These are phyloP conservation scores for Sanguinoderma infundibulare DNA, from an alignment of 1,284 basidiomycete genomes.

Conservation along the genomic window DNA sequence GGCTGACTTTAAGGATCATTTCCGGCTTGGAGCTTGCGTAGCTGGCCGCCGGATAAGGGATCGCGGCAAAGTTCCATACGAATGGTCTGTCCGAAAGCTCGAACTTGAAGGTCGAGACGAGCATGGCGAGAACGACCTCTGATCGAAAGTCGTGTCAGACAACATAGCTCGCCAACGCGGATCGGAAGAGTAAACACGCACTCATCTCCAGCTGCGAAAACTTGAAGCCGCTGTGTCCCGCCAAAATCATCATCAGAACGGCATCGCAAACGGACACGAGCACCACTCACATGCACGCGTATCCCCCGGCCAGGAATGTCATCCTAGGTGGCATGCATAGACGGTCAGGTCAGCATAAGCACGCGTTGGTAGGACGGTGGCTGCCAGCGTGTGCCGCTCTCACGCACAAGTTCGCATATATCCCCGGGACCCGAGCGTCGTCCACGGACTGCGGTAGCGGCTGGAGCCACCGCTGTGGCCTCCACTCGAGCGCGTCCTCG, in stretches of 20 bases:
- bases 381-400: too few species aligned
- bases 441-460: conserved; percentile 25
- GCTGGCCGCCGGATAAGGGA: conserved; percentile 24
- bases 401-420: conserved; percentile 30
- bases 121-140: conserved; percentile 21
- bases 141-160: not conserved
- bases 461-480: conserved; percentile 38
- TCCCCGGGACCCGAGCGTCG: conserved; percentile 27
- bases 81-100: conserved; percentile 17
- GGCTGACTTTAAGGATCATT: conserved; percentile 19
- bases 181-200: not conserved
- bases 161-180: not conserved
- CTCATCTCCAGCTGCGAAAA: conserved; percentile 21
- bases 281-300: conserved; percentile 35
- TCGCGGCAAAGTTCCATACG: conserved; percentile 27
- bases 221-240: conserved; percentile 18
- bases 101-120: conserved; percentile 20
- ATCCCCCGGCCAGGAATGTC: conserved; percentile 38
- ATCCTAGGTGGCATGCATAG: conserved; percentile 29
- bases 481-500: conserved; percentile 55
- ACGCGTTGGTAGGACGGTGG: too few species aligned
- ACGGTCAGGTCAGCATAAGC: not conserved
- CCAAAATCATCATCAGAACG: not conserved
- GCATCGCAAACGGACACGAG: not conserved
- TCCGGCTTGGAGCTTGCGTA: conserved; percentile 20